Evolutionary conservation across 108 stramenopile species (phyloP), one percentile per base, ranked within the genome.

Genomic region (Schizochytrium sp.): DNA sequence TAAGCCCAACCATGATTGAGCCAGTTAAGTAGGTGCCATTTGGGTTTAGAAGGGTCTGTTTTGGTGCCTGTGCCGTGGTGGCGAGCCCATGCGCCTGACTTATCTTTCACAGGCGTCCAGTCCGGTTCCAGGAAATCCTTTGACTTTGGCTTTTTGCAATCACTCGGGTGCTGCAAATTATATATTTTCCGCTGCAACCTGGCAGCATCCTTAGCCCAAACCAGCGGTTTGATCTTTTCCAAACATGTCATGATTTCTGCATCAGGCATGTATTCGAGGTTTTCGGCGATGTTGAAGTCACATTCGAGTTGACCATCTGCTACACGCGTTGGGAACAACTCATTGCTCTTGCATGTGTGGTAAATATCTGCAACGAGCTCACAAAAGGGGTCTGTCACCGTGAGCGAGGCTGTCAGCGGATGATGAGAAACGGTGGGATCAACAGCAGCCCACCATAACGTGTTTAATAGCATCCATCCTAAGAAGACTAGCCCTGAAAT

Each of bases 1-100:
- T 83, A 83, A 1, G 76, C 76, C 76, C 76, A 83, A 13, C 76
- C 76, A 40, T 83, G 76, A 53, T 83, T 49, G 50, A 83, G 53
- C 76, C 76, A 83, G 53, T 83, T 83, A 8, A 83, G 10, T 10
- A 83, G 47, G 28, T 83, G 50, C 76, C 76, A 83, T 28, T 83
- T 83, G 10, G 76, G 76, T 5, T 56, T 42, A 5, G 10, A 10
- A 10, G 10, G 10, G 53, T 83, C 76, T 17, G 10, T 28, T 10
- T 47, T 46, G 10, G 49, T 42, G 45, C 76, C 76, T 10, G 76
- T 83, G 10, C 76, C 76, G 28, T 10, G 4, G 0, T 55, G 1
- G 10, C 76, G 45, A 2, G 28, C 28, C 76, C 53, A 55, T 10
- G 49, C 40, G 76, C 76, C 76, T 8, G 49, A 55, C 45, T 10